These are phyloP conservation scores for Blastocystis sp. DNA, from an alignment of 352 stramenopile genomes.

Conservation along the genomic window DNA sequence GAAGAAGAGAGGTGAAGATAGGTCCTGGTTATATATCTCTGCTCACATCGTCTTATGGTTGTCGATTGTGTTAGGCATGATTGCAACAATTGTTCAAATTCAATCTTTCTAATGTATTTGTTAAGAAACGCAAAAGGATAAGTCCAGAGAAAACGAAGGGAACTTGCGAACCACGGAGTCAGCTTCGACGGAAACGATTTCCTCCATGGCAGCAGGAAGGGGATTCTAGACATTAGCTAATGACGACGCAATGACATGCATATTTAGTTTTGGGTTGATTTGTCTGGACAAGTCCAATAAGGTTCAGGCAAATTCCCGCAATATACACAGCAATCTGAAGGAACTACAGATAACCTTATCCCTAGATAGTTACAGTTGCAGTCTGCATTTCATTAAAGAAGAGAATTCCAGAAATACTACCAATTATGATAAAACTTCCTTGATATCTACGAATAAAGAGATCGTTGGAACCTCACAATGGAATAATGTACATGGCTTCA, in stretches of 20 bases:
- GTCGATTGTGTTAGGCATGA: not conserved
- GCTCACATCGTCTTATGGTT: not conserved
- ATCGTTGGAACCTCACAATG: not conserved
- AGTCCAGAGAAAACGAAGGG: conserved; percentile 52
- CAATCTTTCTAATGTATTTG: not conserved
- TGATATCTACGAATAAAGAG: conserved; percentile 30
- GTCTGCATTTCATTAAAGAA: conserved; percentile 47
- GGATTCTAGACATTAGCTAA: conserved; percentile 7
- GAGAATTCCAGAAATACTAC: conserved; percentile 40
- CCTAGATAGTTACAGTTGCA: not conserved
- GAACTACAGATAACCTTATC: not conserved
- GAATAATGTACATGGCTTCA: conserved; percentile 53
- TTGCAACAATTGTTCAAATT: conserved; percentile 8
- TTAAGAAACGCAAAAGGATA: not conserved
- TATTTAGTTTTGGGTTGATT: conserved; percentile 54
- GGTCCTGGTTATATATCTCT: not conserved
- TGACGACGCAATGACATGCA: conserved; percentile 39
- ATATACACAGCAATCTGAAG: conserved; percentile 7
- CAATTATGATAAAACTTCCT: conserved; percentile 44
- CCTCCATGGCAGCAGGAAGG: conserved; percentile 2
- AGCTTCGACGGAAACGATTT: conserved; percentile 22
- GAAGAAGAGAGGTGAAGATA: not conserved
- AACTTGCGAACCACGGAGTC: conserved; percentile 2
- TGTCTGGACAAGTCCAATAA: conserved; percentile 22
- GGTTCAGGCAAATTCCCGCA: conserved; percentile 19